Percentiles rank a stretch among this genome's conserved stretches.
phyloP scores from a whole-genome alignment of 2,329 filamentous ascomycete species.

The Trichophyton schoenleinii region DNA sequence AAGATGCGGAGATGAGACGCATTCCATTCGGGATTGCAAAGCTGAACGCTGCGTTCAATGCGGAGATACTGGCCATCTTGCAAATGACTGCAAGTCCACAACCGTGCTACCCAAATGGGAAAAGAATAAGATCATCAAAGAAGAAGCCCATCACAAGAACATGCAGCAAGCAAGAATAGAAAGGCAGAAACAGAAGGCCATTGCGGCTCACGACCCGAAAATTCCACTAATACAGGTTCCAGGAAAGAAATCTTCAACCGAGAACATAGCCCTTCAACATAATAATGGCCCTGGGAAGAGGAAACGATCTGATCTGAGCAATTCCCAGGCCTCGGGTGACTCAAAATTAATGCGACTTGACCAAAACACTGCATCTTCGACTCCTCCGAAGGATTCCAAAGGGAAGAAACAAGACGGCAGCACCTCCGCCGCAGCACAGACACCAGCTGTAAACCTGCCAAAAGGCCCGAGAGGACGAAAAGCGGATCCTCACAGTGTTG shows the following conservation, averaged over 20 bases:
- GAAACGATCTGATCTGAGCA: conserved; percentile 21
- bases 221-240: conserved; percentile 30
- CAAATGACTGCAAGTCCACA: conserved; percentile 23
- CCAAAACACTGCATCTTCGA: conserved; percentile 13
- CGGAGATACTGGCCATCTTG: conserved; percentile 32
- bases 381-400: conserved; percentile 15
- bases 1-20: conserved; percentile 31
- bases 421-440: not conserved
- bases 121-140: conserved; percentile 23
- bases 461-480: conserved; percentile 15
- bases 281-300: conserved; percentile 18
- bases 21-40: conserved; percentile 28
- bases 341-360: conserved; percentile 18
- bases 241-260: conserved; percentile 13
- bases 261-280: conserved; percentile 7
- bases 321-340: conserved; percentile 16
- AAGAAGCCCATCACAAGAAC: conserved; percentile 27
- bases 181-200: conserved; percentile 29
- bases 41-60: conserved; percentile 33
- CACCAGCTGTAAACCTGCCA: conserved; percentile 15
- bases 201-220: conserved; percentile 34
- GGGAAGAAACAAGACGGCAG: conserved; percentile 9
- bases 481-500: conserved; percentile 15
- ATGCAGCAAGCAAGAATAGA: conserved; percentile 26
- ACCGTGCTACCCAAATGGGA: conserved; percentile 26